Base-by-base conservation (phyloP, 371 early-diverging fungal species). In the Coemansia sp. region DNA sequence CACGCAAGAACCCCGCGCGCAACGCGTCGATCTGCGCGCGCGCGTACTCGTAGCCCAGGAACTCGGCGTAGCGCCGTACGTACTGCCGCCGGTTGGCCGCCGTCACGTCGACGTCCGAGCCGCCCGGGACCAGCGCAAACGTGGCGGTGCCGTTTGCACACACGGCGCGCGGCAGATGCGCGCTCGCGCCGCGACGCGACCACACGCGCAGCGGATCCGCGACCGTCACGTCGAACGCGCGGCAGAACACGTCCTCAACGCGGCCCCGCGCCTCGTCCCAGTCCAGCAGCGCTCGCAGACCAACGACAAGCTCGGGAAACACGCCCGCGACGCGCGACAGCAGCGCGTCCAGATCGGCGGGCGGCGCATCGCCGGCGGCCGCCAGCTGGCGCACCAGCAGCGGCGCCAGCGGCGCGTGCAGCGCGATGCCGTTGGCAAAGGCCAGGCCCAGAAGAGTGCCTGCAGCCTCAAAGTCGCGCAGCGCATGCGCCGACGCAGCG, bases 391-490 rank as follows among this genome's bases (percentile, higher is more conserved):
- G 51, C 3, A 70, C 45, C 14, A 79, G 62, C 14, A 68, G 55
- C 20, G 70, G 68, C 1, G 79, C 70, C 48, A 80, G 47, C 48
- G 71, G 78, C 67, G 82, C 57, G 36, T 82, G 85, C 34, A 93
- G 65, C 34, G 87, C 80, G 20, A 93, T 85, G 14, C 88, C 87
- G 67, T 93, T 93, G 65, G 86, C 87, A 32, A 90, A 70, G 30
- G 93, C 93, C 38, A 93, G 77, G 5, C 93, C 93, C 32, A 93
- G 61, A 8, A 93, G 70, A 49, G 80, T 82, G 5, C 93, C 93
- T 5, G 90, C 83, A 1, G 79, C 35, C 55, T 79, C 70, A 60
- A 68, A 79, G 55, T 76, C 68, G 2, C 42, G 16, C 55, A 79
- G 52, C 20, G 51, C 41, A 31, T 64, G 57, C 13, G 76, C 61